Percentiles rank a stretch among this genome's conserved stretches.
Conservation (phyloP, 192 early-diverging fungal species). For the Podila horticola region DNA sequence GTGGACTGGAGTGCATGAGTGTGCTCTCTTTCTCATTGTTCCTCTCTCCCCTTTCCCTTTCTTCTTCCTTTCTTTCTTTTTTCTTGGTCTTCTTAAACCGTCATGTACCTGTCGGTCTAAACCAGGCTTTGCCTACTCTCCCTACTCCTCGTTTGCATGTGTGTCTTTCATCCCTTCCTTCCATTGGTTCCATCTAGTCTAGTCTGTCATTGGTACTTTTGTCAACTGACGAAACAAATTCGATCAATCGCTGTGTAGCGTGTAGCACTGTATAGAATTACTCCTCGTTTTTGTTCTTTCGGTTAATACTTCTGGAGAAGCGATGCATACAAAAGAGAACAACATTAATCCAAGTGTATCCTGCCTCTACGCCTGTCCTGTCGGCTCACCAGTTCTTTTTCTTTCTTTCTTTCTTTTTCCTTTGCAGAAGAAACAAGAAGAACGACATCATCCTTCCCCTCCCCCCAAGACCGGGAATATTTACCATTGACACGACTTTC, state of each 20-base stretch:
- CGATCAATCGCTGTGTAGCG: too few relatives aligned
- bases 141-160: too few relatives aligned
- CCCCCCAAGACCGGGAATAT: too few relatives aligned
- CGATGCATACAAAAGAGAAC: too few relatives aligned
- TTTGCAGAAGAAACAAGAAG: not conserved
- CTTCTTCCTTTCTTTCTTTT: not conserved
- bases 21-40: not conserved
- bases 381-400: not conserved
- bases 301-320: too few relatives aligned
- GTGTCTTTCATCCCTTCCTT: too few relatives aligned
- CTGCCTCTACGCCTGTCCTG: not conserved
- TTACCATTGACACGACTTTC: not conserved
- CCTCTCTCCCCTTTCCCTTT: not conserved
- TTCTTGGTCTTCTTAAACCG: not conserved
- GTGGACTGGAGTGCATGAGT: not conserved
- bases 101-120: not conserved
- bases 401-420: not conserved
- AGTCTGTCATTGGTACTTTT: too few relatives aligned
- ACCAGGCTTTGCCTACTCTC: slow-evolving; percentile 3
- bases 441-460: not conserved
- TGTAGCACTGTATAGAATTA: too few relatives aligned
- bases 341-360: too few relatives aligned
- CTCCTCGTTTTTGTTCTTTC: too few relatives aligned
- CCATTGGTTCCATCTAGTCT: too few relatives aligned
- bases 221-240: too few relatives aligned